A percentile compares a stretch with the other conserved stretches of the same genome.
phyloP scores from a whole-genome alignment of 257 asterid species.

The Agastache rugosa region DNA sequence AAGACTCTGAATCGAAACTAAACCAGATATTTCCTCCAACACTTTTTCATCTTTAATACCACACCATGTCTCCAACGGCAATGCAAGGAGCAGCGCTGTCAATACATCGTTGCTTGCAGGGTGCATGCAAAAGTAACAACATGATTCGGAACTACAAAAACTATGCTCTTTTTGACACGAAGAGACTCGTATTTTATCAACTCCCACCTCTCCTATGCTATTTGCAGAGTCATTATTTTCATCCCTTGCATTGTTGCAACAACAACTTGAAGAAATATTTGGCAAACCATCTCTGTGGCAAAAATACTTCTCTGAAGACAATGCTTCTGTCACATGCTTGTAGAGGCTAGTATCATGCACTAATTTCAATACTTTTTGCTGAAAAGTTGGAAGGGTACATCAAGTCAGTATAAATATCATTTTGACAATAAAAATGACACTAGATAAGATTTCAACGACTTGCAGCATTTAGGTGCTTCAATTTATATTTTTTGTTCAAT shows the following conservation, averaged over 20 bases:
- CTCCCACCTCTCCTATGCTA: neutral
- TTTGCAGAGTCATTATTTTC: neutral
- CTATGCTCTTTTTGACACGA: neutral
- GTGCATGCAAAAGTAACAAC: slow-evolving; percentile 31
- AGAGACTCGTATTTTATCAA: neutral
- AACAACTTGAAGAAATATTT: neutral
- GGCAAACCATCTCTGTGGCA: slow-evolving; percentile 24
- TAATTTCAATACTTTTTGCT: slow-evolving; percentile 67
- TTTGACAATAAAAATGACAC: neutral
- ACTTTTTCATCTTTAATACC: slow-evolving; percentile 54
- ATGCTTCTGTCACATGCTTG: slow-evolving; percentile 49
- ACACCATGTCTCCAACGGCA: slow-evolving; percentile 76
- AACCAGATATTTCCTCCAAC: slow-evolving; percentile 51
- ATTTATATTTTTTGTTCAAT: neutral
- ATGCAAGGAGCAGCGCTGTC: slow-evolving; percentile 71
- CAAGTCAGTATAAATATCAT: slow-evolving; percentile 10
- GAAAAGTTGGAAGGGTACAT: slow-evolving; percentile 21
- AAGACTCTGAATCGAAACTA: slow-evolving; percentile 56
- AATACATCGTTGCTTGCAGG: slow-evolving; percentile 60
- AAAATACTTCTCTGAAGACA: slow-evolving; percentile 40
- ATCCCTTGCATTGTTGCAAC: neutral
- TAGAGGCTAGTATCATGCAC: slow-evolving; percentile 63
- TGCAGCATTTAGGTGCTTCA: neutral
- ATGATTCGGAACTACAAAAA: no score
- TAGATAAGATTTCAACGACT: neutral